These are phyloP conservation scores for Apophysomyces elegans DNA, from an alignment of 371 early-diverging fungal species.

Conservation along the genomic window DNA sequence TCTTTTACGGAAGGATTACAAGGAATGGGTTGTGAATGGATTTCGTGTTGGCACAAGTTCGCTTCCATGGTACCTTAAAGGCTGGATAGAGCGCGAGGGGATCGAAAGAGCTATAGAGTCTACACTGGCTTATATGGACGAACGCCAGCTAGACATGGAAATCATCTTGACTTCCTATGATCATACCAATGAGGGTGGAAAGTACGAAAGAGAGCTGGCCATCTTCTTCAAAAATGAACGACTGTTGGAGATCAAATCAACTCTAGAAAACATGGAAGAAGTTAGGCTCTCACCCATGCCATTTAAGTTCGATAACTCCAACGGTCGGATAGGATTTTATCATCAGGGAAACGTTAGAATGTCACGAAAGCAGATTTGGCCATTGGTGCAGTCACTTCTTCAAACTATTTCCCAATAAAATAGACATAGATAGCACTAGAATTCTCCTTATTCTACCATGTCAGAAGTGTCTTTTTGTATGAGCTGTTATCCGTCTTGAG, in stretches of 20 bases:
- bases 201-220: conserved; percentile 68
- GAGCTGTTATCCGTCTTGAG: too few relatives aligned
- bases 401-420: background rate
- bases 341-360: conserved; percentile 57
- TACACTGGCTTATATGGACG: conserved; percentile 36
- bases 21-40: conserved; percentile 59
- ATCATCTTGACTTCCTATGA: conserved; percentile 68
- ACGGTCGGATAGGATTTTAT: conserved; percentile 38
- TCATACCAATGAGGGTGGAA: conserved; percentile 35
- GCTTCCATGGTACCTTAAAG: conserved; percentile 60
- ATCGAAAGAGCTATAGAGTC: conserved; percentile 23
- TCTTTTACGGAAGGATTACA: conserved; percentile 80
- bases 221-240: conserved; percentile 43
- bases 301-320: background rate
- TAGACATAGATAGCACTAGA: background rate
- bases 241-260: conserved; percentile 20
- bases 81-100: conserved; percentile 54
- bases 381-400: conserved; percentile 41
- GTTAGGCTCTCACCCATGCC: conserved; percentile 19
- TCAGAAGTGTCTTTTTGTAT: background rate
- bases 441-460: background rate
- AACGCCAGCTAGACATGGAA: conserved; percentile 56
- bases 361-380: conserved; percentile 77
- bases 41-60: conserved; percentile 68
- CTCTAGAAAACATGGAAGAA: conserved; percentile 30